A percentile compares a stretch with the other conserved stretches of the same genome.
These are phyloP conservation scores for Suillus alpinus DNA, from an alignment of 768 basidiomycete species.

Conservation along the genomic window DNA sequence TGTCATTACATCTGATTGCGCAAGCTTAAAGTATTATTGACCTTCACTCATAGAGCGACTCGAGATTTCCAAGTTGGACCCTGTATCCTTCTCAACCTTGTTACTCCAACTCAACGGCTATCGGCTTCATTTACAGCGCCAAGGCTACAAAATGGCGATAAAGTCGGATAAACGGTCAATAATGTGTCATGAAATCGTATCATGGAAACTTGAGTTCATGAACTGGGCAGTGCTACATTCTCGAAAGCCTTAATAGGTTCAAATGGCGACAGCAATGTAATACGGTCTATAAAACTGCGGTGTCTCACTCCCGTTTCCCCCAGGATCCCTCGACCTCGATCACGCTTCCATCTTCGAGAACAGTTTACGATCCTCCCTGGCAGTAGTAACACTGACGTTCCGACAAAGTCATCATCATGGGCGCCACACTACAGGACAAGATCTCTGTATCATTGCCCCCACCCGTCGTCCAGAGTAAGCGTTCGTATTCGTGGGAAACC, in stretches of 20 bases:
- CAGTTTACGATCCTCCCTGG: neutral
- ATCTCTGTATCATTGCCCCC: neutral
- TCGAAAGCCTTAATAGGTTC: neutral
- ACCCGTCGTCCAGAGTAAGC: constrained; percentile 7
- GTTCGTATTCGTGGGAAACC: neutral
- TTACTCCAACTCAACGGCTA: neutral
- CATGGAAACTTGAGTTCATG: neutral
- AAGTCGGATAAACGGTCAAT: neutral
- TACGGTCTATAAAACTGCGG: neutral
- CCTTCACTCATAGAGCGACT: neutral
- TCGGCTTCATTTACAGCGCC: neutral
- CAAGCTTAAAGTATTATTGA: neutral
- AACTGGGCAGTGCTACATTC: neutral
- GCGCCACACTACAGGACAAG: neutral
- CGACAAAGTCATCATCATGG: neutral
- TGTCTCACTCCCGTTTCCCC: neutral
- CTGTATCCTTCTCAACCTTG: neutral
- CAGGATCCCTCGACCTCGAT: too few relatives aligned
- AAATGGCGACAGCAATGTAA: neutral
- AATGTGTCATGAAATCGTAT: neutral
- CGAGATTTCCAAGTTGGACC: too few relatives aligned
- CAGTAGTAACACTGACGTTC: too few relatives aligned
- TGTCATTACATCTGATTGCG: neutral
- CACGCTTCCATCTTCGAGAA: neutral
- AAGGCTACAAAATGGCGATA: neutral